Base-by-base conservation (phyloP, 208 protist genomes). In the Crithidia brevicula region DNA sequence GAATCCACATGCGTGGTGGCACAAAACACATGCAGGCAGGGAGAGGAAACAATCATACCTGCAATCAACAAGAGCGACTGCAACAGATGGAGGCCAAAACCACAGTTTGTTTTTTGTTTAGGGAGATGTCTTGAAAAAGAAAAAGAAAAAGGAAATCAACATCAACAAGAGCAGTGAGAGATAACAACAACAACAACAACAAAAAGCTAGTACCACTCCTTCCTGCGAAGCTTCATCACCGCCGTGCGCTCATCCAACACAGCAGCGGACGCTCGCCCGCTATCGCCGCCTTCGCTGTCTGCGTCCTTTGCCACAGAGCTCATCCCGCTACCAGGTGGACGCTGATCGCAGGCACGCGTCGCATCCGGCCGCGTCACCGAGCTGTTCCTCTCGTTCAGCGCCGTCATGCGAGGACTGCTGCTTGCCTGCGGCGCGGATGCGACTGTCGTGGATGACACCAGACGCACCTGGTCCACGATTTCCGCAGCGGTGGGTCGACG, bases 401-500 rank as follows among this genome's bases (percentile, higher is more conserved):
- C n/a, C 40, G 27, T 10, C 28, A 52, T 63, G 3, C 11, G 22
- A 1, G 66, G 49, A 58, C 47, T 65, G 46, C 45, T 23, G 7
- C 22, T 25, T 6, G 22, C 3, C 16, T 34, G 27, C 9, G 28
- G 31, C 27, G 28, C 54, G 0, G 43, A 52, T 11, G 54, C 33
- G 2, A 23, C 67, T 38, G 33, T 10, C 2, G 36, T 25, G 36
- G 57, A 38, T 20, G 60, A 36, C 2, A 66, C 61, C 23, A 80
- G 34, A 28, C 65, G 67, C 31, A 80, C 47, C 23, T 67, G 61
- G 10, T 52, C 36, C 11, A 80, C 62, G 0, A 80, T 34, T 20
- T 57, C 58, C 2, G 63, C 51, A 2, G 68, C 71, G 45, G 46
- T 56, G n/a, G 74, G 68, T 0, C 74, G 67, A 2, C 74, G 67